phyloP scores from a whole-genome alignment of 768 basidiomycete genomes.

The Russula brevipes region DNA sequence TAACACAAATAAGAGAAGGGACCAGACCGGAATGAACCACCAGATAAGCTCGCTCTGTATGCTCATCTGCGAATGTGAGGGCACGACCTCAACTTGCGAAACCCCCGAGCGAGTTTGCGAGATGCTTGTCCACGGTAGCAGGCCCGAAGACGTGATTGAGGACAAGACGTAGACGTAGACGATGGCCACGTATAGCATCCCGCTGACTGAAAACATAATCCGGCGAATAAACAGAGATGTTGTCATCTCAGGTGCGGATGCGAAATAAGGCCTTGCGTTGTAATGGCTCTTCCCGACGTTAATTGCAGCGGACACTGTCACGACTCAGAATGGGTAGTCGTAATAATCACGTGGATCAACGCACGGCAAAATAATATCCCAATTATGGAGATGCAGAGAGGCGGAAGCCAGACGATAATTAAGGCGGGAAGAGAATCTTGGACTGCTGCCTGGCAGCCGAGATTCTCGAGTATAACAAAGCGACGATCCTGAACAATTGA shows the following conservation, averaged over 20 bases:
- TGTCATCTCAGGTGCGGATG: slow-evolving; percentile 17
- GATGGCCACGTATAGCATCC: slow-evolving; percentile 19
- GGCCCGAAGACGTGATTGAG: slow-evolving; percentile 15
- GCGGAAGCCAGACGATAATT: slow-evolving; percentile 25
- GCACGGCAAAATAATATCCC: slow-evolving; percentile 21
- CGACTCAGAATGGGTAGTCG: background rate
- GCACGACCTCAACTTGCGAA: slow-evolving; percentile 10
- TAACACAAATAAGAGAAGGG: slow-evolving; percentile 18
- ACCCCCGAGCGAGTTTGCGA: slow-evolving; percentile 18
- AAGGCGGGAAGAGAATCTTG: slow-evolving; percentile 21
- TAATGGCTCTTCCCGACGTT: slow-evolving; percentile 18
- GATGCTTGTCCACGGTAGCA: slow-evolving; percentile 18
- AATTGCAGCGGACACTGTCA: slow-evolving; percentile 19
- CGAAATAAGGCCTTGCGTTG: slow-evolving; percentile 14
- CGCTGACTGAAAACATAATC: slow-evolving; percentile 7
- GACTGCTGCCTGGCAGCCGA: slow-evolving; percentile 25
- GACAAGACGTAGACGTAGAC: slow-evolving; percentile 15
- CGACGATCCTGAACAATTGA: slow-evolving; percentile 24
- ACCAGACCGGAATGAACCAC: slow-evolving; percentile 26
- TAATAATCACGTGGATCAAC: background rate
- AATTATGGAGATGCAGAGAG: slow-evolving; percentile 19
- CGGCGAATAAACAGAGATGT: slow-evolving; percentile 18
- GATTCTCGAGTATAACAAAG: slow-evolving; percentile 20
- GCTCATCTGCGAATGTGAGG: background rate
- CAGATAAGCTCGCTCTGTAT: slow-evolving; percentile 20